Evolutionary conservation across 331 rosid species (phyloP).

Genomic region (Phaseolus coccineus): DNA sequence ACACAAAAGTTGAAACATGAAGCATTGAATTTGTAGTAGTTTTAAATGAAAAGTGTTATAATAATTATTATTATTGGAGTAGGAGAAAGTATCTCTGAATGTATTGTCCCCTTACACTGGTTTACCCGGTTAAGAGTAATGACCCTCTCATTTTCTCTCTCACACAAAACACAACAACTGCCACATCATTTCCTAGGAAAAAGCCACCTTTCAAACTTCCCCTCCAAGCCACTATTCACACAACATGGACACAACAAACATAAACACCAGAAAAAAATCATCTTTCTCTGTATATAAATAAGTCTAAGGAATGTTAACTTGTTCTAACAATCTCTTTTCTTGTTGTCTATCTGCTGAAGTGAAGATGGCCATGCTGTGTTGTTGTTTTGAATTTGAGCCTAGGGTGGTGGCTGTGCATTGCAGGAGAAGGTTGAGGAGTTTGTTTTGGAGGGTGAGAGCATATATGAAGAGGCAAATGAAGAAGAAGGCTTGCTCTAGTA

Average conservation of each 20-base stretch:
- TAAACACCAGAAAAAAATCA: background rate
- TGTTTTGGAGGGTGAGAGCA: conserved; percentile 66
- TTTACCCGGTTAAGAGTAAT: background rate
- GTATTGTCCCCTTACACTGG: background rate
- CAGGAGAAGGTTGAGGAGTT: conserved; percentile 60
- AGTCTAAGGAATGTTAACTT: background rate
- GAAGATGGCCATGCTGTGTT: background rate
- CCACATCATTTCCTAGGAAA: background rate
- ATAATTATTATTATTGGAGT: background rate
- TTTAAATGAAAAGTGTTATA: no score
- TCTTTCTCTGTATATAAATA: background rate
- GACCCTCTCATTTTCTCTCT: background rate
- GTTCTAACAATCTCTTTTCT: background rate
- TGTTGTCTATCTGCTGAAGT: background rate
- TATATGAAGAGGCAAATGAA: conserved; percentile 54
- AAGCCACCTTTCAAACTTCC: background rate
- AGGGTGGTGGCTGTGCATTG: conserved; percentile 45
- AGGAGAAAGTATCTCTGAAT: background rate
- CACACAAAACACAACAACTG: background rate
- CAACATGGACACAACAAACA: background rate
- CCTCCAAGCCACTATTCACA: background rate
- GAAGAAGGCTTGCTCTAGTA: conserved; percentile 33
- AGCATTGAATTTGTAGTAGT: no score
- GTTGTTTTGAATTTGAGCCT: conserved; percentile 52
- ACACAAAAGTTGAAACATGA: no score